A percentile compares a stretch with the other conserved stretches of the same genome.
phyloP scores from a whole-genome alignment of 177 flowering plant genomes.

The Tripterygium wilfordii region DNA sequence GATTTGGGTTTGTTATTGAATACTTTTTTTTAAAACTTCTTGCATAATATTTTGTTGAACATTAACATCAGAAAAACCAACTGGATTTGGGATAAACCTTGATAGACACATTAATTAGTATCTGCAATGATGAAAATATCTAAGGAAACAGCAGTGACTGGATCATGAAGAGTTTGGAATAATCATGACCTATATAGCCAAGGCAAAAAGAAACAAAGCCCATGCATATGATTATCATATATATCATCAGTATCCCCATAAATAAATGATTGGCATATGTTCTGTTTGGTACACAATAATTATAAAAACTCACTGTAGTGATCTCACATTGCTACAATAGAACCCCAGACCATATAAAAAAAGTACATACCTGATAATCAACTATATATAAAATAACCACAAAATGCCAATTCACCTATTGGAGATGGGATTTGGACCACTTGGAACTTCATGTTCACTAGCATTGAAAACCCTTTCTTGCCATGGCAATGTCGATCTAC shows the following conservation, averaged over 20 bases:
- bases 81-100: no score
- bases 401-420: slow-evolving; percentile 25
- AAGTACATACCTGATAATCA: background rate
- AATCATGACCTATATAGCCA: slow-evolving; percentile 5
- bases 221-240: slow-evolving; percentile 6
- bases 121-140: background rate
- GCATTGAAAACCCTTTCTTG: slow-evolving; percentile 23
- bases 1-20: no score
- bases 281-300: slow-evolving; percentile 13
- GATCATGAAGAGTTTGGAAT: slow-evolving; percentile 2
- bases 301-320: slow-evolving; percentile 11
- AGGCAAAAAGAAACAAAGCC: background rate
- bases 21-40: background rate
- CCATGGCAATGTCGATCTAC: slow-evolving; percentile 16
- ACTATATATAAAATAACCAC: background rate
- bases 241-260: slow-evolving; percentile 17
- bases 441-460: slow-evolving; percentile 50
- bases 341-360: background rate
- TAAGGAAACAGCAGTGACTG: background rate
- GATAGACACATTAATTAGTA: no score
- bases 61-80: no score
- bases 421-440: slow-evolving; percentile 57
- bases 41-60: no score
- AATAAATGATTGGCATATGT: slow-evolving; percentile 14
- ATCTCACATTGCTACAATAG: slow-evolving; percentile 8